Percentiles rank a stretch among this genome's conserved stretches.
phyloP scores from a whole-genome alignment of 495 filamentous ascomycete species.

The Sordaria brevicollis region DNA sequence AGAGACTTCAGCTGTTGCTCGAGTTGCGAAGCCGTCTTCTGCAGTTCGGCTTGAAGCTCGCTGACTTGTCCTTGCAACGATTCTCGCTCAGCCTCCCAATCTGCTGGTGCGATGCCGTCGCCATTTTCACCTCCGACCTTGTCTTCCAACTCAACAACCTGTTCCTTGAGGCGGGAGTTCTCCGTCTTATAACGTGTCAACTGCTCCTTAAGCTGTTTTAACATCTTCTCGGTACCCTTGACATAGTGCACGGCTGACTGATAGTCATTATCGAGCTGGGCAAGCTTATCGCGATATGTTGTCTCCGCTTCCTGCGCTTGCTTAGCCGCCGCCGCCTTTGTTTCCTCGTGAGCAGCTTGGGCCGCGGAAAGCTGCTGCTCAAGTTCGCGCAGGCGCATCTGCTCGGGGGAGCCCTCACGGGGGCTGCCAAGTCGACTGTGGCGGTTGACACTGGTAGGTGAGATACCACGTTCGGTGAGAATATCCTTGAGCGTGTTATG shows the following conservation, averaged over 20 bases:
- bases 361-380: conserved; percentile 80
- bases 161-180: conserved; percentile 71
- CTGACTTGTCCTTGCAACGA: conserved; percentile 63
- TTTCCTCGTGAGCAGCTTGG: conserved; percentile 71
- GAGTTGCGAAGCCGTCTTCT: conserved; percentile 51
- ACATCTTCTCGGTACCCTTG: conserved; percentile 97
- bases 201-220: conserved; percentile 97
- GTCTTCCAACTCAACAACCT: conserved; percentile 54
- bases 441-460: conserved; percentile 44
- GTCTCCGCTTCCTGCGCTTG: conserved; percentile 76
- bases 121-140: conserved; percentile 26
- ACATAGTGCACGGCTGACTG: conserved; percentile 99
- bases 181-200: conserved; percentile 77
- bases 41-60: conserved; percentile 57
- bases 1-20: conserved; percentile 61
- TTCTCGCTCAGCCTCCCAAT: conserved; percentile 74
- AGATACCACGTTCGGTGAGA: conserved; percentile 75
- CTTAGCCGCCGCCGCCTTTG: conserved; percentile 60
- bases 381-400: conserved; percentile 66
- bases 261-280: conserved; percentile 90
- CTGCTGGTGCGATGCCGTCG: conserved; percentile 30
- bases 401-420: conserved; percentile 69
- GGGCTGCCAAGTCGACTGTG: conserved; percentile 38
- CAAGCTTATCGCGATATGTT: conserved; percentile 81
- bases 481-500: conserved; percentile 87